Percentiles rank a stretch among this genome's conserved stretches.
Evolutionary conservation across 495 filamentous ascomycete species (phyloP).

Genomic region (Trichocladium antarcticum): DNA sequence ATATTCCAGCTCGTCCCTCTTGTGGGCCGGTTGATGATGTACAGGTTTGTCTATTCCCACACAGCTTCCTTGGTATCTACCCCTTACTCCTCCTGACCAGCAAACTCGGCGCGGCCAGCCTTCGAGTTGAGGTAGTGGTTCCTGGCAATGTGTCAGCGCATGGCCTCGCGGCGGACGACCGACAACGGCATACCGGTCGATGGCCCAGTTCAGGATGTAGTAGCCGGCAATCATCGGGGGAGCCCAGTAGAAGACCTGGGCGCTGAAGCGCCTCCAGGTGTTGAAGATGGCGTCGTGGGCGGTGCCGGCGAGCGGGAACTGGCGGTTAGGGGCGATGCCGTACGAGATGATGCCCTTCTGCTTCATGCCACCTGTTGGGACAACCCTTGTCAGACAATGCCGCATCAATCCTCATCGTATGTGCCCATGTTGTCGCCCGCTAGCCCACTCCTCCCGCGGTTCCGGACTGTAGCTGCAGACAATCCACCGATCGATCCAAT

Average conservation of each 20-base stretch:
- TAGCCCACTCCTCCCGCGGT: neutral
- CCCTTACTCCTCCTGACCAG: constrained; percentile 35
- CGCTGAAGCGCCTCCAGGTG: constrained; percentile 46
- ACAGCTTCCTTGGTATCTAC: neutral
- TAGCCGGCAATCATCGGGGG: constrained; percentile 69
- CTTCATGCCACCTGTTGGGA: constrained; percentile 32
- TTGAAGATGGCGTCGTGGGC: constrained; percentile 51
- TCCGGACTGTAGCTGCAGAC: no score
- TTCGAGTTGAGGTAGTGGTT: constrained; percentile 93
- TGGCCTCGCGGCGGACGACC: neutral
- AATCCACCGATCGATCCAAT: no score
- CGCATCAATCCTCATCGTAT: neutral
- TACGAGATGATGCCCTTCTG: constrained; percentile 50
- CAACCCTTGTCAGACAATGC: constrained; percentile 12
- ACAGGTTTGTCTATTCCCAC: constrained; percentile 27
- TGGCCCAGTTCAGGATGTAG: constrained; percentile 73
- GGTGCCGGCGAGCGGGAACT: constrained; percentile 47
- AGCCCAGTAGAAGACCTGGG: constrained; percentile 71
- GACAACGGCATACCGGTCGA: constrained; percentile 54
- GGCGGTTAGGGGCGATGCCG: constrained; percentile 42
- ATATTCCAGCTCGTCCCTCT: constrained; percentile 3
- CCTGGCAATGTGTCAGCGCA: constrained; percentile 36
- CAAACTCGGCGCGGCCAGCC: constrained; percentile 56
- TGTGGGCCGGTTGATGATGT: constrained; percentile 15
- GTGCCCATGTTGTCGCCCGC: neutral